phyloP scores from a whole-genome alignment of 768 basidiomycete species.

The Flagelloscypha sp. region DNA sequence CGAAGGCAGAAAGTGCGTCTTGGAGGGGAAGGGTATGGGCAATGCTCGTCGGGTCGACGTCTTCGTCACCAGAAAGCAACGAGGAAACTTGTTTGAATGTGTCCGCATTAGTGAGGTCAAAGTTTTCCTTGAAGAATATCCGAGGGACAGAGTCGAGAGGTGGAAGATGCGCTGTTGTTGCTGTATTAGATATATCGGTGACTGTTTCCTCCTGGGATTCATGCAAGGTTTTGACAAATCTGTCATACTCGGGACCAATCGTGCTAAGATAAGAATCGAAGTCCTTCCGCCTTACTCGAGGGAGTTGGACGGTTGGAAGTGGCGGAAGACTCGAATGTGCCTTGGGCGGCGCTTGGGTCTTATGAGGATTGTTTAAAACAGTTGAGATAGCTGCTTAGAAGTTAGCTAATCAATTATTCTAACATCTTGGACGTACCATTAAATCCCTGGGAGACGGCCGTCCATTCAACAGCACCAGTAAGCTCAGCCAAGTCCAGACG shows the following conservation, averaged over 20 bases:
- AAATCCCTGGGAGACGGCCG: too few species aligned
- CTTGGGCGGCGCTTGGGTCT: slow-evolving; percentile 78
- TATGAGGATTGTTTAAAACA: slow-evolving; percentile 85
- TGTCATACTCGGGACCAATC: slow-evolving; percentile 70
- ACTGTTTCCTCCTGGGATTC: slow-evolving; percentile 34
- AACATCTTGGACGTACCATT: slow-evolving; percentile 52
- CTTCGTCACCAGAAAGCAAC: too few species aligned
- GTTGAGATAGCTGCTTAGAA: slow-evolving; percentile 77
- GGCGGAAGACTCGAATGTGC: slow-evolving; percentile 74
- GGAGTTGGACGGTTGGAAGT: slow-evolving; percentile 64
- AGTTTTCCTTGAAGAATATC: slow-evolving; percentile 71
- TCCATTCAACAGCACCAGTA: too few species aligned
- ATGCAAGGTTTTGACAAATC: slow-evolving; percentile 58
- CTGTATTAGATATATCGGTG: slow-evolving; percentile 20
- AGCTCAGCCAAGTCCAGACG: too few species aligned
- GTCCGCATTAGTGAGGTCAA: slow-evolving; percentile 74
- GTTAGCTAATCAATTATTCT: slow-evolving; percentile 2
- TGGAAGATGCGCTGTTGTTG: slow-evolving; percentile 29
- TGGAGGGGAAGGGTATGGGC: slow-evolving; percentile 68
- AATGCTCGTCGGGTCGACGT: slow-evolving; percentile 50
- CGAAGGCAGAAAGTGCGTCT: slow-evolving; percentile 85
- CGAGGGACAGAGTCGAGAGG: slow-evolving; percentile 68
- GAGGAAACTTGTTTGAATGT: slow-evolving; percentile 75
- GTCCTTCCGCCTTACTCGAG: slow-evolving; percentile 73
- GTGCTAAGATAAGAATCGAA: slow-evolving; percentile 76